A percentile compares a stretch with the other conserved stretches of the same genome.
Conservation (phyloP, 2,329 filamentous ascomycete species). For the Xylariaceae sp. region DNA sequence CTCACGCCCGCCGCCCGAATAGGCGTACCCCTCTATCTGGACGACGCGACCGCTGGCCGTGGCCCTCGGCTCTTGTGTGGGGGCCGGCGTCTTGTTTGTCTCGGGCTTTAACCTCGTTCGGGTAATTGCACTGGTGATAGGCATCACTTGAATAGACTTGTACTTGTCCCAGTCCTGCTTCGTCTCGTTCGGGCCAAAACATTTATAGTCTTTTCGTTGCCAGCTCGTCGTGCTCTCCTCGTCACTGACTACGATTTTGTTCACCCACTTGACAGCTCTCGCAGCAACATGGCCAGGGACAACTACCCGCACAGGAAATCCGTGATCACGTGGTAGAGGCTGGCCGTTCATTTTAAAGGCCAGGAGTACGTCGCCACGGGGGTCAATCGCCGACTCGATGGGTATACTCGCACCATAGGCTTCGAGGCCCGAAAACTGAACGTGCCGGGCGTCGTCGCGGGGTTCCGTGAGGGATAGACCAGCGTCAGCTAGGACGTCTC, state of each 20-base stretch:
- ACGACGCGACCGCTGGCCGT: constrained; percentile 20
- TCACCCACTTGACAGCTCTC: constrained; percentile 66
- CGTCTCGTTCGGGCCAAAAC: constrained; percentile 60
- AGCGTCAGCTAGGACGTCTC: constrained; percentile 43
- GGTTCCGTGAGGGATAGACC: constrained; percentile 31
- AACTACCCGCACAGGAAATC: constrained; percentile 58
- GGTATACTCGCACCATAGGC: constrained; percentile 61
- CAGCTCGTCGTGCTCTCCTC: constrained; percentile 64
- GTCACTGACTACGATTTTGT: constrained; percentile 58
- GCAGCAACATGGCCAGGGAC: constrained; percentile 65
- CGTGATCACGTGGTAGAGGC: constrained; percentile 60
- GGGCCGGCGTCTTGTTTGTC: constrained; percentile 12
- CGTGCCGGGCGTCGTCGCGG: constrained; percentile 32
- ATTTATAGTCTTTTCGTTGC: constrained; percentile 66
- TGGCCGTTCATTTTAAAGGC: constrained; percentile 65
- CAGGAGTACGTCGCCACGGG: constrained; percentile 59
- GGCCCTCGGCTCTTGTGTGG: not conserved
- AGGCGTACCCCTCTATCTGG: constrained; percentile 59
- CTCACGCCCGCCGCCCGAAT: constrained; percentile 61
- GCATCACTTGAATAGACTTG: constrained; percentile 63
- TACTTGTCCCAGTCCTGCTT: constrained; percentile 60
- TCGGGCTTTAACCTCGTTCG: constrained; percentile 26
- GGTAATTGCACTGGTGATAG: constrained; percentile 64
- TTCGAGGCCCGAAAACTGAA: constrained; percentile 52
- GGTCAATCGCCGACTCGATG: constrained; percentile 54